Conservation (phyloP, 1,284 basidiomycete genomes). For the Agroathelia rolfsii region DNA sequence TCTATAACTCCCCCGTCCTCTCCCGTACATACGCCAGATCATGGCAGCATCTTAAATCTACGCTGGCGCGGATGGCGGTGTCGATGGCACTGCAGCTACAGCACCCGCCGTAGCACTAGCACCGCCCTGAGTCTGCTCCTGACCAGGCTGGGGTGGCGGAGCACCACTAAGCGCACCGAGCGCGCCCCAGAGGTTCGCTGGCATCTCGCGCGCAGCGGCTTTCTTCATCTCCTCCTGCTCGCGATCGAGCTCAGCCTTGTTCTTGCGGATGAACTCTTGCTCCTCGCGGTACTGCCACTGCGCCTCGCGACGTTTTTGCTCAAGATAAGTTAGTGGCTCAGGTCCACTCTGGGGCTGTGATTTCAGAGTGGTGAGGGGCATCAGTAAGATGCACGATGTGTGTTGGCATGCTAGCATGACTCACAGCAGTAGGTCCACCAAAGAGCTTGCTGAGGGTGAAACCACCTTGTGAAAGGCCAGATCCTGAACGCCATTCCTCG, state of each 20-base stretch:
- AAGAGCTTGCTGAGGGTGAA: conserved; percentile 57
- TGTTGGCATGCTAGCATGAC: conserved; percentile 1
- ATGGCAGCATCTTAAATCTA: no score
- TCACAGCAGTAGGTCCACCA: conserved; percentile 30
- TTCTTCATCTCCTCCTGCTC: conserved; percentile 77
- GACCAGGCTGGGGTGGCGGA: conserved; percentile 11
- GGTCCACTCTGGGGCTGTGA: conserved; percentile 23
- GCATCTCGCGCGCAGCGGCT: conserved; percentile 57
- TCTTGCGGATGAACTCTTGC: conserved; percentile 76
- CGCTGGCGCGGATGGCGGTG: no score
- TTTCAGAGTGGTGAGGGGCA: conserved; percentile 13
- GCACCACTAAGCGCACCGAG: conserved; percentile 20
- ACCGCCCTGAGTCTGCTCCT: neutral
- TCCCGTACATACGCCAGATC: no score
- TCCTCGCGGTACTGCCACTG: conserved; percentile 81
- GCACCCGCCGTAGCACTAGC: no score
- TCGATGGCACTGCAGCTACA: no score
- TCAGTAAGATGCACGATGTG: conserved; percentile 4
- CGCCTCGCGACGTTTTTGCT: conserved; percentile 82
- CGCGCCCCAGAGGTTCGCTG: conserved; percentile 33
- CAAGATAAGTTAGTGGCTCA: conserved; percentile 78
- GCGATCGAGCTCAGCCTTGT: conserved; percentile 76
- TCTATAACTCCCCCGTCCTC: no score
- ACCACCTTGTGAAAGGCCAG: conserved; percentile 31
- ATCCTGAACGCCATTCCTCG: conserved; percentile 74